phyloP scores from a whole-genome alignment of 176 grass and related monocot genomes.

The Musa acuminata region DNA sequence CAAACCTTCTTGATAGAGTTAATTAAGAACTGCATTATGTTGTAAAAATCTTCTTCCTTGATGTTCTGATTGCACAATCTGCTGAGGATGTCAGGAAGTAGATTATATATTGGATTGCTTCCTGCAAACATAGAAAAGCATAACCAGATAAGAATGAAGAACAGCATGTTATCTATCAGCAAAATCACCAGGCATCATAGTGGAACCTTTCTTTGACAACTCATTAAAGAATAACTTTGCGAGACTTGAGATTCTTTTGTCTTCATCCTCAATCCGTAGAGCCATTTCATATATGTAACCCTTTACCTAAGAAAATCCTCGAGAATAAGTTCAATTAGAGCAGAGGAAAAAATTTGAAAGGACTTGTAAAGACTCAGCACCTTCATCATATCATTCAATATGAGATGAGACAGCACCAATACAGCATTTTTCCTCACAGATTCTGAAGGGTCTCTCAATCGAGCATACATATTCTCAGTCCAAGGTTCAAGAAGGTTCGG shows the following conservation, averaged over 20 bases:
- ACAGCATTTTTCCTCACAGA: conserved; percentile 95
- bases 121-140: conserved; percentile 36
- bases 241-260: conserved; percentile 84
- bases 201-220: conserved; percentile 93
- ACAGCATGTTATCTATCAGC: conserved; percentile 5
- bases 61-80: conserved; percentile 86
- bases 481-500: conserved; percentile 95
- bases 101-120: conserved; percentile 98
- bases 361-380: conserved; percentile 15
- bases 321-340: background rate
- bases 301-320: conserved; percentile 55
- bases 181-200: conserved; percentile 11
- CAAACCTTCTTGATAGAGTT: conserved; percentile 84
- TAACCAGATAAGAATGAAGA: conserved; percentile 27
- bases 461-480: conserved; percentile 88
- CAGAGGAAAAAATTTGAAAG: background rate
- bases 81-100: conserved; percentile 93
- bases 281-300: conserved; percentile 98
- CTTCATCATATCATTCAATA: conserved; percentile 99
- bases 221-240: conserved; percentile 97
- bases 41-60: conserved; percentile 63
- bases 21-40: conserved; percentile 94
- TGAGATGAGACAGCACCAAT: conserved; percentile 95
- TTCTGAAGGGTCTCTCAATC: conserved; percentile 53
- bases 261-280: conserved; percentile 67